A percentile compares a stretch with the other conserved stretches of the same genome.
phyloP scores from a whole-genome alignment of 441 rosid species.

The Populus hybrid region DNA sequence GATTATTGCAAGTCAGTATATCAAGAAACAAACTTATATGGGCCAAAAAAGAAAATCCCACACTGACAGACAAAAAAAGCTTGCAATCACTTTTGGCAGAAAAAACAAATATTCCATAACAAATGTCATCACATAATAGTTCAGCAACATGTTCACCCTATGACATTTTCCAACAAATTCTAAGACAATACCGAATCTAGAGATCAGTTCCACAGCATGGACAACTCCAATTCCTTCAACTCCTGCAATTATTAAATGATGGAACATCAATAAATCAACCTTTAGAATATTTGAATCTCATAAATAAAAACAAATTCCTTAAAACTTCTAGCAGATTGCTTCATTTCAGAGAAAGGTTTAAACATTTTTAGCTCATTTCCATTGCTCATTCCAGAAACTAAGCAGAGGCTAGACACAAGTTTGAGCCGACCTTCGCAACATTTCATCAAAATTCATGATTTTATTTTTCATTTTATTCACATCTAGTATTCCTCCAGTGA shows the following conservation, averaged over 20 bases:
- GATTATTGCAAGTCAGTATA: conserved; percentile 15
- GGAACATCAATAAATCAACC: not conserved
- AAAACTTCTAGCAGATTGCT: not conserved
- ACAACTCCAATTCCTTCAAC: conserved; percentile 85
- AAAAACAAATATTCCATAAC: not conserved
- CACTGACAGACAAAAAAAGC: not conserved
- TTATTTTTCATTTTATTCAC: not conserved
- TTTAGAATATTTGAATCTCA: not conserved
- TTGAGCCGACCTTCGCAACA: not conserved
- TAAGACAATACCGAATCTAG: conserved; percentile 58
- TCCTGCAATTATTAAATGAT: conserved; percentile 48
- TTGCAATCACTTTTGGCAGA: too few relatives aligned
- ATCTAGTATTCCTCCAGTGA: not conserved
- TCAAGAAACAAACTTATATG: not conserved
- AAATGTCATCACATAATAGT: not conserved
- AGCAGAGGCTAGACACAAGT: not conserved
- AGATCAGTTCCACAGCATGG: conserved; percentile 70
- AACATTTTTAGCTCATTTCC: not conserved
- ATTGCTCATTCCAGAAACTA: not conserved
- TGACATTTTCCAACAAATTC: conserved; percentile 5
- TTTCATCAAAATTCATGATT: not conserved
- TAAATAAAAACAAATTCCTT: not conserved
- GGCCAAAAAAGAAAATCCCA: not conserved
- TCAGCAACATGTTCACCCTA: not conserved
- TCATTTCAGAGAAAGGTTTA: not conserved